phyloP scores from a whole-genome alignment of 73 alveolate species.

The Breviolum minutum region DNA sequence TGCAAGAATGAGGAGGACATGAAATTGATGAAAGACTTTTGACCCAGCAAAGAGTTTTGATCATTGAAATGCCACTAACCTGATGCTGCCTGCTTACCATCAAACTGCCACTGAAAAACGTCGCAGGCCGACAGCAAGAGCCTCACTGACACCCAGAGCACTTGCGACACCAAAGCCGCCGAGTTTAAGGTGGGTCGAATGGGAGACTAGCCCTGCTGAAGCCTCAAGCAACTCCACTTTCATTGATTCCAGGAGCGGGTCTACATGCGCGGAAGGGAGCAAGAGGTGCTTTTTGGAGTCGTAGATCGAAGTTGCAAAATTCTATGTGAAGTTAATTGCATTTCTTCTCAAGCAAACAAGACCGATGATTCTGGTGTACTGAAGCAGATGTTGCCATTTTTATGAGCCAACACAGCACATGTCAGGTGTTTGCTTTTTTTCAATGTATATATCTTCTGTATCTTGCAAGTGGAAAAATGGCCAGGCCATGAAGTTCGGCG shows the following conservation, averaged over 20 bases:
- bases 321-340: no score
- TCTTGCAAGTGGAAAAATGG: not conserved
- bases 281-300: no score
- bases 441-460: not conserved
- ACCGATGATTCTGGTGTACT: not conserved
- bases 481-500: slow-evolving; percentile 29
- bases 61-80: no score
- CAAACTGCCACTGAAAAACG: no score
- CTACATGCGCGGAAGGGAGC: slow-evolving; percentile 60
- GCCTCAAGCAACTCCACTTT: not conserved
- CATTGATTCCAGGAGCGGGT: slow-evolving; percentile 15
- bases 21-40: no score
- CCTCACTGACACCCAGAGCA: slow-evolving; percentile 26
- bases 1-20: not conserved
- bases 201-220: not conserved
- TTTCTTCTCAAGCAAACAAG: no score
- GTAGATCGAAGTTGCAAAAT: no score
- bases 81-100: no score
- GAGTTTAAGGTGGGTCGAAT: slow-evolving; percentile 20
- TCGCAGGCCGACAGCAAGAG: slow-evolving; percentile 16
- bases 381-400: not conserved
- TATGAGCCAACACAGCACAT: not conserved
- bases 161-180: slow-evolving; percentile 24
- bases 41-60: no score
- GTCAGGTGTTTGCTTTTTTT: not conserved